A percentile compares a stretch with the other conserved stretches of the same genome.
Conservation (phyloP, 805 yeast species). For the Grigorovia transvaalensis region DNA sequence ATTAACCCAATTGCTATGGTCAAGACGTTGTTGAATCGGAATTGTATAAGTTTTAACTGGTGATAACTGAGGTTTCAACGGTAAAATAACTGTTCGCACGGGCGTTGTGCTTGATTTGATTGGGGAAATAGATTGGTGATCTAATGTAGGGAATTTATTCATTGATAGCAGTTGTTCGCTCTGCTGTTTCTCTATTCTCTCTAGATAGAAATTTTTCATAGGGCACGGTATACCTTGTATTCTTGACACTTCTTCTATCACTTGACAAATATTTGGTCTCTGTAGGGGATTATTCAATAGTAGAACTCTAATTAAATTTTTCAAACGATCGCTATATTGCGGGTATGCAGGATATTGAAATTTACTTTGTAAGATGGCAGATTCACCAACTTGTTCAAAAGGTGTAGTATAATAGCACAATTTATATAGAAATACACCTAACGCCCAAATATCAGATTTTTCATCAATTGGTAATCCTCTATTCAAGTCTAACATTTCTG, state of each 20-base stretch:
- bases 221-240: constrained; percentile 45
- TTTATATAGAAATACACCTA: constrained; percentile 70
- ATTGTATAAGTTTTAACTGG: neutral
- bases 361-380: constrained; percentile 49
- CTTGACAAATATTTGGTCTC: constrained; percentile 67
- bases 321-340: constrained; percentile 49
- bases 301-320: constrained; percentile 52
- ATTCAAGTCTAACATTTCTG: constrained; percentile 72
- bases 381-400: constrained; percentile 56
- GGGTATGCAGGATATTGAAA: constrained; percentile 48
- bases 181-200: constrained; percentile 13
- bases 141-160: neutral
- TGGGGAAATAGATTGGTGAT: neutral
- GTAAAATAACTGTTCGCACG: neutral
- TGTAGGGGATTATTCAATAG: constrained; percentile 56
- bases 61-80: constrained; percentile 3
- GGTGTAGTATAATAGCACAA: constrained; percentile 77
- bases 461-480: constrained; percentile 66
- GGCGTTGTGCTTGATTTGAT: neutral
- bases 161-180: constrained; percentile 1
- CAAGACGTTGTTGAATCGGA: neutral
- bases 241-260: constrained; percentile 56
- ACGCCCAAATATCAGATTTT: constrained; percentile 79
- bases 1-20: neutral
- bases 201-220: constrained; percentile 31